These are phyloP conservation scores for Kodamaea lidongshanica DNA, from an alignment of 805 yeast species.

Conservation along the genomic window DNA sequence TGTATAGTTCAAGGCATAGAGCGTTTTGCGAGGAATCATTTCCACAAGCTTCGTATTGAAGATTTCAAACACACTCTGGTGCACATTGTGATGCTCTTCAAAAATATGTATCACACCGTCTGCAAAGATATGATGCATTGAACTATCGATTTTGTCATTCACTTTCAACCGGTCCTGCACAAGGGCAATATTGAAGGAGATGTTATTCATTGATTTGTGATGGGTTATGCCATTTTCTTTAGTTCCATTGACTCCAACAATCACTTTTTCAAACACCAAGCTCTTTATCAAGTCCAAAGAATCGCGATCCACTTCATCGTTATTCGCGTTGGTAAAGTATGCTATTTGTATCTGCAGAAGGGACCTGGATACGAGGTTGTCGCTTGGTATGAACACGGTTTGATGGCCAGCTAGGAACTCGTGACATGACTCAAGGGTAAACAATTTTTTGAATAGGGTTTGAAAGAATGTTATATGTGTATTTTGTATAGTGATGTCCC, in stretches of 20 bases:
- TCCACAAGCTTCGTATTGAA: conserved; percentile 18
- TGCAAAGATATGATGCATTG: conserved; percentile 16
- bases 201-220: conserved; percentile 3
- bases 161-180: conserved; percentile 13
- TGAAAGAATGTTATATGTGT: conserved; percentile 22
- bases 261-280: conserved; percentile 21
- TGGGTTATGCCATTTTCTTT: not conserved
- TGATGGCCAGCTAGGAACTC: conserved; percentile 19
- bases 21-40: conserved; percentile 30
- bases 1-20: conserved; percentile 43
- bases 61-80: conserved; percentile 18
- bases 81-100: conserved; percentile 12
- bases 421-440: conserved; percentile 19
- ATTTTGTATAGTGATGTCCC: conserved; percentile 16
- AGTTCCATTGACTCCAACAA: conserved; percentile 29
- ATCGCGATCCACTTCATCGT: conserved; percentile 25
- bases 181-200: conserved; percentile 13
- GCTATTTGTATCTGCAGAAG: conserved; percentile 20
- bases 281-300: conserved; percentile 20
- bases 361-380: conserved; percentile 20
- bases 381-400: conserved; percentile 33
- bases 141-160: conserved; percentile 15
- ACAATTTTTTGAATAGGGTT: conserved; percentile 24
- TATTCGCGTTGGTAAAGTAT: conserved; percentile 20
- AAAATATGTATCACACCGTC: conserved; percentile 34